A percentile compares a stretch with the other conserved stretches of the same genome.
Evolutionary conservation across 768 basidiomycete genomes (phyloP).

Genomic region (Tricholoma hemisulphureum): DNA sequence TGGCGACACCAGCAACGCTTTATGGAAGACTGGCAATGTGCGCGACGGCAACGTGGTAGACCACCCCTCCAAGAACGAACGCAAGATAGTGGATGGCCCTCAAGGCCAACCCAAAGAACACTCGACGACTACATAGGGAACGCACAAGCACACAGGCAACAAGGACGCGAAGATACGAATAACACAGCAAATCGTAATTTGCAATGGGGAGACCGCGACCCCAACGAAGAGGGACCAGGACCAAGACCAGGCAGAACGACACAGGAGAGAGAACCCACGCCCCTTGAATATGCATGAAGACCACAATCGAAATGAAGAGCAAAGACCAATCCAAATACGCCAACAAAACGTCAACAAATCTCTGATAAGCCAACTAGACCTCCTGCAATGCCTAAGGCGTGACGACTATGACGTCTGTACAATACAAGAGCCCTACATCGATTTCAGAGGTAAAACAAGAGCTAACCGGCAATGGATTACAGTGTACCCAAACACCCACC

Average conservation of each 20-base stretch:
- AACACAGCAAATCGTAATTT: not conserved
- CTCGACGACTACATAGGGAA: not conserved
- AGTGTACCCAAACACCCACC: slow-evolving; percentile 6
- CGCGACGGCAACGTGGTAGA: not conserved
- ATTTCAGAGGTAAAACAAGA: not conserved
- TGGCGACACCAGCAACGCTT: not conserved
- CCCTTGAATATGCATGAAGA: not conserved
- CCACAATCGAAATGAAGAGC: not conserved
- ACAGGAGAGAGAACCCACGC: not conserved
- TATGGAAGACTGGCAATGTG: no score
- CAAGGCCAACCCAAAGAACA: not conserved
- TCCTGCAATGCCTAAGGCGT: not conserved
- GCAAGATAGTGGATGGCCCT: not conserved
- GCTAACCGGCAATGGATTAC: not conserved
- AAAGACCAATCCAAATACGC: not conserved
- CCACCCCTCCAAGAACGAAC: not conserved
- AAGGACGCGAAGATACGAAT: not conserved
- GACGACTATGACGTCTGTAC: not conserved
- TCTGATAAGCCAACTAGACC: not conserved
- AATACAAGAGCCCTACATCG: not conserved
- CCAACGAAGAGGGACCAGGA: not conserved
- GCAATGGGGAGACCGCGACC: not conserved
- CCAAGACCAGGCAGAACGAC: not conserved
- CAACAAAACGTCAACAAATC: not conserved
- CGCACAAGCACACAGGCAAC: not conserved